Percentiles rank a stretch among this genome's conserved stretches.
These are phyloP conservation scores for Cardiospermum halicacabum DNA, from an alignment of 345 rosid genomes.

Conservation along the genomic window DNA sequence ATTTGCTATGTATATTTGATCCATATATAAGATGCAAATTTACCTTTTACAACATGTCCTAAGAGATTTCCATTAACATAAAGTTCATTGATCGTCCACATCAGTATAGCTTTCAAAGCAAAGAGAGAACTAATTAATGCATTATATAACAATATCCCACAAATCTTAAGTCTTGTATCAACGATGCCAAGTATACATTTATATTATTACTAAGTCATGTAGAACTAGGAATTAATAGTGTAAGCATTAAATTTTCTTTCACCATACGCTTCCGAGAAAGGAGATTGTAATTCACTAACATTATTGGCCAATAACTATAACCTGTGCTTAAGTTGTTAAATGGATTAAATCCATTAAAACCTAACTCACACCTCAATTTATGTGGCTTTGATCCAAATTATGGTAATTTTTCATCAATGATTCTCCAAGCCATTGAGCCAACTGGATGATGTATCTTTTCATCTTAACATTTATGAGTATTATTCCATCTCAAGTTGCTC, in stretches of 20 bases:
- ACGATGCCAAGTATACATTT: neutral
- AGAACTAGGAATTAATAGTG: neutral
- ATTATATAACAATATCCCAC: neutral
- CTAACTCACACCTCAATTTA: neutral
- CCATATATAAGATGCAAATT: neutral
- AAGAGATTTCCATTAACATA: neutral
- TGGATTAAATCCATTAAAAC: neutral
- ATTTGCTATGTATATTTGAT: neutral
- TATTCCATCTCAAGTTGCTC: neutral
- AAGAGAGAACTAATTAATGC: neutral
- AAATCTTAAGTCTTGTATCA: conserved; percentile 1
- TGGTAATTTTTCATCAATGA: neutral
- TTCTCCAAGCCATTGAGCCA: neutral
- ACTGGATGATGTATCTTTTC: neutral
- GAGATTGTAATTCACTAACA: neutral
- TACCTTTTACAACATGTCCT: neutral
- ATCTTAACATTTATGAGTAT: neutral
- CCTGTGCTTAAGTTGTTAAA: neutral
- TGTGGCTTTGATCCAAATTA: neutral
- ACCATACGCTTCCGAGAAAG: neutral
- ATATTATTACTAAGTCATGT: neutral
- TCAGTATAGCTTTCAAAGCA: neutral
- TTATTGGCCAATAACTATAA: neutral
- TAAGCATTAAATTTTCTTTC: neutral
- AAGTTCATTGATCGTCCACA: neutral